These are phyloP conservation scores for Geranium incanum DNA, from an alignment of 441 rosid genomes.

Conservation along the genomic window DNA sequence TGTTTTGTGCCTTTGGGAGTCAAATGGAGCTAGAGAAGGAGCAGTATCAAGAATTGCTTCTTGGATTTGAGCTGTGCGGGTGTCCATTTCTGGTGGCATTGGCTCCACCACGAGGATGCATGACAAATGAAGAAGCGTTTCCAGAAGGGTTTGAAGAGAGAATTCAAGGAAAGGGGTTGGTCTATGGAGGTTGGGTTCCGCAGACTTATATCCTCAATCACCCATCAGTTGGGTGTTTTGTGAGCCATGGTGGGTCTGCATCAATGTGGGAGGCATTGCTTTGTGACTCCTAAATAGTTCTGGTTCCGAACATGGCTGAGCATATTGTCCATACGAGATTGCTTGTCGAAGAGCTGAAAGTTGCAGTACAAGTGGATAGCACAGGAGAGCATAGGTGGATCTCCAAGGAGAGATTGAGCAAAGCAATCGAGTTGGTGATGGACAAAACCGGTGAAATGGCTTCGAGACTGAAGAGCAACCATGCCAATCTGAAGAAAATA, in stretches of 20 bases:
- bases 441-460: constrained; percentile 35
- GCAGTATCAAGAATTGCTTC: constrained; percentile 12
- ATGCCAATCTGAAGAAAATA: constrained; percentile 30
- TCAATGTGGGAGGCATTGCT: constrained; percentile 18
- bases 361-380: constrained; percentile 48
- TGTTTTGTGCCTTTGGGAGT: constrained; percentile 12
- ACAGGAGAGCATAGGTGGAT: constrained; percentile 41
- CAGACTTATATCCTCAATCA: constrained; percentile 10
- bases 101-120: constrained; percentile 4
- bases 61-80: not conserved
- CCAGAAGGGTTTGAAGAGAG: constrained; percentile 11
- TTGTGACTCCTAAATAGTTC: constrained; percentile 11
- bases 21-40: constrained; percentile 8
- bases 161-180: constrained; percentile 8
- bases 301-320: constrained; percentile 16
- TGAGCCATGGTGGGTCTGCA: constrained; percentile 15
- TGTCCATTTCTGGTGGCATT: constrained; percentile 9
- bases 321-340: constrained; percentile 27
- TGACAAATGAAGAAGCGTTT: constrained; percentile 8
- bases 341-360: constrained; percentile 40
- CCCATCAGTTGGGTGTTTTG: constrained; percentile 9
- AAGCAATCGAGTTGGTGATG: constrained; percentile 41
- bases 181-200: constrained; percentile 14
- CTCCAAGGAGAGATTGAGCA: constrained; percentile 35
- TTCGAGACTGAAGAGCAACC: constrained; percentile 30